Evolutionary conservation across 768 basidiomycete genomes (phyloP).

Genomic region (Leccinum aurantiacum): DNA sequence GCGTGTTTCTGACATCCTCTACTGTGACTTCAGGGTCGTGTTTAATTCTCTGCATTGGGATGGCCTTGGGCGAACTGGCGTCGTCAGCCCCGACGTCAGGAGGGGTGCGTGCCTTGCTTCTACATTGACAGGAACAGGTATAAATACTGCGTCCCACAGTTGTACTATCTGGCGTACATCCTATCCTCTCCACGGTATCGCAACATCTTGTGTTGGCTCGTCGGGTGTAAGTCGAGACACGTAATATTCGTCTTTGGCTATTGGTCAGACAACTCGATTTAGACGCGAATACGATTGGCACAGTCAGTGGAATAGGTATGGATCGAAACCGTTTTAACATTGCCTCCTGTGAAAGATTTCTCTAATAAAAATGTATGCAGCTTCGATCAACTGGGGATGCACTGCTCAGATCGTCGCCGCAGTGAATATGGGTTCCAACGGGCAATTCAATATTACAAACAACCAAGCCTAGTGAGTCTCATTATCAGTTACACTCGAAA

Average conservation of each 20-base stretch:
- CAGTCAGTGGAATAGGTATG: conserved; percentile 39
- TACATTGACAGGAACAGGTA: background rate
- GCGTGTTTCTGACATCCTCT: background rate
- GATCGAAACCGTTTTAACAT: background rate
- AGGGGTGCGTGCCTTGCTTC: conserved; percentile 24
- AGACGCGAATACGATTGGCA: conserved; percentile 53
- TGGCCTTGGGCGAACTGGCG: conserved; percentile 39
- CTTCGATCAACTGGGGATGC: conserved; percentile 65
- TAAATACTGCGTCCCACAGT: conserved; percentile 24
- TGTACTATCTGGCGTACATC: conserved; percentile 67
- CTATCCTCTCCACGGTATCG: conserved; percentile 53
- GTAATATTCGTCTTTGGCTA: background rate
- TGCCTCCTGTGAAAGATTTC: background rate
- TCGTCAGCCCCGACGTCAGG: conserved; percentile 41
- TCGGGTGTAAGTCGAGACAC: conserved; percentile 48
- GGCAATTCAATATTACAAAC: conserved; percentile 35
- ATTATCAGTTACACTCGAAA: conserved; percentile 28
- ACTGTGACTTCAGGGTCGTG: conserved; percentile 37
- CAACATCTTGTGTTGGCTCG: conserved; percentile 64
- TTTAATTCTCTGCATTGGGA: conserved; percentile 38
- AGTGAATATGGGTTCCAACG: conserved; percentile 50
- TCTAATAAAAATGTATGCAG: conserved; percentile 19
- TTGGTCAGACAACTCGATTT: background rate
- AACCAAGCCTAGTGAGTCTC: conserved; percentile 45
- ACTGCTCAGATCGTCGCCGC: conserved; percentile 65